Evolutionary conservation across 805 yeast genomes (phyloP).

Genomic region (Metschnikowia kunwiensis): DNA sequence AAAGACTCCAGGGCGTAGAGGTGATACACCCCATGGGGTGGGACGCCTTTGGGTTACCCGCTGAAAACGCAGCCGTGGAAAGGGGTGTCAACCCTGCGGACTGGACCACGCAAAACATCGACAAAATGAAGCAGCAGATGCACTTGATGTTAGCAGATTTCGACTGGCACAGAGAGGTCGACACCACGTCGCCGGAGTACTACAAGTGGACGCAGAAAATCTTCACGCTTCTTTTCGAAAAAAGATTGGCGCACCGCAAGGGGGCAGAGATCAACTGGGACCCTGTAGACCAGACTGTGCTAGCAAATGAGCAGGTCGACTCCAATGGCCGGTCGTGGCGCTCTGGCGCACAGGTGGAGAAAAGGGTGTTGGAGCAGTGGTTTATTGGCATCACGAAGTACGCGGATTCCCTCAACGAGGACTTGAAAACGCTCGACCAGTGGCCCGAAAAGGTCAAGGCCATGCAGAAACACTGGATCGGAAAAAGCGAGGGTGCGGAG

Average conservation of each 20-base stretch:
- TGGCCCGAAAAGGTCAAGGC: conserved; percentile 90
- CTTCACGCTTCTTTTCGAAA: conserved; percentile 66
- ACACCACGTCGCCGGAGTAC: conserved; percentile 83
- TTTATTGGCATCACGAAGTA: conserved; percentile 84
- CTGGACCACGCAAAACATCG: conserved; percentile 84
- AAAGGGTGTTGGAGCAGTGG: conserved; percentile 83
- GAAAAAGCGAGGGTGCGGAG: conserved; percentile 78
- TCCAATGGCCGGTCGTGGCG: conserved; percentile 91
- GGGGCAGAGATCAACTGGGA: conserved; percentile 96
- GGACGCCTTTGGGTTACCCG: conserved; percentile 99
- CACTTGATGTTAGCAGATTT: conserved; percentile 74
- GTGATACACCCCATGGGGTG: conserved; percentile 98
- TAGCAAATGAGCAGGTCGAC: conserved; percentile 96
- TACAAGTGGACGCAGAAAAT: conserved; percentile 92
- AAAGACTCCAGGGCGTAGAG: conserved; percentile 68
- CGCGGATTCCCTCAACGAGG: conserved; percentile 64
- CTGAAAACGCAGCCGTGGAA: conserved; percentile 96
- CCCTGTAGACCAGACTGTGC: conserved; percentile 89
- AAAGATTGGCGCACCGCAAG: conserved; percentile 81
- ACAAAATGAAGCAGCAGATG: conserved; percentile 83
- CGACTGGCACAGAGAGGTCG: conserved; percentile 89
- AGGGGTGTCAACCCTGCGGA: conserved; percentile 69
- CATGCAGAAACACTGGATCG: conserved; percentile 96
- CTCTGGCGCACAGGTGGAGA: conserved; percentile 93
- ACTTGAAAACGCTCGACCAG: conserved; percentile 54